phyloP scores from a whole-genome alignment of 2,329 filamentous ascomycete genomes.

The Cytospora chrysosperma region DNA sequence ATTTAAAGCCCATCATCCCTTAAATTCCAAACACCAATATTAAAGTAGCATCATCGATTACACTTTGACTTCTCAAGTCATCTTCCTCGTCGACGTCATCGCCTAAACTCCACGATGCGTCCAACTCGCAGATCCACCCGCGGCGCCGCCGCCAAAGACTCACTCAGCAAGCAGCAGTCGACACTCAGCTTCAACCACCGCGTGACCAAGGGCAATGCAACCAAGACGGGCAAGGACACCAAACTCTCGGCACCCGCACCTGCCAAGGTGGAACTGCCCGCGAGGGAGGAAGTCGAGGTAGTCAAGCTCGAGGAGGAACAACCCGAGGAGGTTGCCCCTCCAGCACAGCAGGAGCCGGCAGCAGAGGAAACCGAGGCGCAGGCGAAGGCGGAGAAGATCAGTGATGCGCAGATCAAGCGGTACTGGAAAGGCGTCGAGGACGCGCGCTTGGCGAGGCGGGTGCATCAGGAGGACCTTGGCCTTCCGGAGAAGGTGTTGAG shows the following conservation, averaged over 20 bases:
- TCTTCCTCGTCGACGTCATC: slow-evolving; percentile 21
- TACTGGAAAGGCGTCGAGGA: slow-evolving; percentile 78
- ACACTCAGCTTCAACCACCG: slow-evolving; percentile 58
- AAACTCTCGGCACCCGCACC: slow-evolving; percentile 1
- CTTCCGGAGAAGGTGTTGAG: slow-evolving; percentile 82
- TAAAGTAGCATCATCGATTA: background rate
- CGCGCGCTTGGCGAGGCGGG: slow-evolving; percentile 63
- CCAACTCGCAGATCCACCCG: slow-evolving; percentile 49
- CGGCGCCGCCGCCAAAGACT: slow-evolving; percentile 35
- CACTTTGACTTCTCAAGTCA: slow-evolving; percentile 8
- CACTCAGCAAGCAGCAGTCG: slow-evolving; percentile 47
- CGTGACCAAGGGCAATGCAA: slow-evolving; percentile 53
- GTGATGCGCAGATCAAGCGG: slow-evolving; percentile 65
- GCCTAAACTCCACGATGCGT: slow-evolving; percentile 42
- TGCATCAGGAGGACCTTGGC: slow-evolving; percentile 74
- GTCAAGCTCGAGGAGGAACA: background rate
- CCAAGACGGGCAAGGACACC: slow-evolving; percentile 35
- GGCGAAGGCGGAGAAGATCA: slow-evolving; percentile 61
- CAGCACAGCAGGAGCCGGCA: slow-evolving; percentile 28
- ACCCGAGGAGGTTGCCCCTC: background rate
- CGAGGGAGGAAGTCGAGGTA: slow-evolving; percentile 30
- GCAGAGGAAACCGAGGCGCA: slow-evolving; percentile 51
- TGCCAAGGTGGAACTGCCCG: slow-evolving; percentile 28
- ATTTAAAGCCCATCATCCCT: background rate
- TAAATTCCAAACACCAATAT: too few relatives aligned